Base-by-base conservation (phyloP, 2,329 filamentous ascomycete genomes). In the Monilinia laxa region DNA sequence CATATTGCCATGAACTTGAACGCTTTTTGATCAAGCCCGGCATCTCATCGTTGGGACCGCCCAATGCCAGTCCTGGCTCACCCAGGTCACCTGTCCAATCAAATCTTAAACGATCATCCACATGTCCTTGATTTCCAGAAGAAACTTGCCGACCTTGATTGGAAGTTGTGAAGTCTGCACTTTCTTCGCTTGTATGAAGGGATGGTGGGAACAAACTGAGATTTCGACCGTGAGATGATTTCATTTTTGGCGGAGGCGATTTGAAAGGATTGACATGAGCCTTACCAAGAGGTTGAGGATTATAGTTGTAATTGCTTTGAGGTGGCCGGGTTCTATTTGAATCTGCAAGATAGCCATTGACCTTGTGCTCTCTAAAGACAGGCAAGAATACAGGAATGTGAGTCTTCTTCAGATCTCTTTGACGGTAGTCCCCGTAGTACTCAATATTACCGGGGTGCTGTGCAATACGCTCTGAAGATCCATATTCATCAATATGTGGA, bases 341-440 rank as follows among this genome's bases (percentile, higher is more conserved):
- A 66, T 76, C 70, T 62, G 73, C 68, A 28, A 73, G 69, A 64
- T 74, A 75, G 1, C 74, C 75, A 59, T 76, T 76, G 35, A 76
- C 68, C 52, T 73, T 73, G 47, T 75, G 70, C 38, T 72, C 69
- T 49, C 69, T 67, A 38, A 68, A 71, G 3, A 70, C 64, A 18
- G 75, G 74, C 11, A 73, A 63, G 12, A 76, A 69, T 4, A 76
- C 64, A 16, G 74, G 74, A 25, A 71, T 70, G 16, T 64, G 67
- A 12, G 65, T 70, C 47, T 72, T 69, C 42, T 75, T 75, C 3
- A 75, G 20, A n/a, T 74, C 71, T 54, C 70, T 67, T 58, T 72
- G 70, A n/a, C 74, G 69, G 67, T 76, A 75, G n/a, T 69, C 70
- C 16, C 70, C 67, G 38, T 59, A 69, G 42, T 71, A 73, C 40